Evolutionary conservation across 1,284 basidiomycete species (phyloP), one percentile per base, ranked within the genome.

Genomic region (Tetrapyrgos nigripes): DNA sequence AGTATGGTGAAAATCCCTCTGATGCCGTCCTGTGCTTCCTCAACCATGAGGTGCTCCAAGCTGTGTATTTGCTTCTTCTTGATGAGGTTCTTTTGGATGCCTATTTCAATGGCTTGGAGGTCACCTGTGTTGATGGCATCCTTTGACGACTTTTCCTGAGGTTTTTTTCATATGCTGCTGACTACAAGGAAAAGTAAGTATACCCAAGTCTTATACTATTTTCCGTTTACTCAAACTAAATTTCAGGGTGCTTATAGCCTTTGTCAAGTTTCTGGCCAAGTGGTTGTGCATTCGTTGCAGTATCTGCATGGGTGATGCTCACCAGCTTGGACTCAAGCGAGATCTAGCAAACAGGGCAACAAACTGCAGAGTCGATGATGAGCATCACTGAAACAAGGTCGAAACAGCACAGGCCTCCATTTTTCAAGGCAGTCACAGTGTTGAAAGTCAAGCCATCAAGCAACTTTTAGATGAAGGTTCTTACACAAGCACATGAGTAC

Each of bases 181-280:
- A 76, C 57, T 76, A 76, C 49, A 73, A 70, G 1, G 74, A 77
- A 40, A 76, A 75, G 75, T 75, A 53, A n/a, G 65, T 65, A 3
- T 13, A 50, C 50, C n/a, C n/a, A n/a, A n/a, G n/a, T n/a, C n/a
- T n/a, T n/a, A n/a, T n/a, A n/a, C n/a, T n/a, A n/a, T n/a, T n/a
- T n/a, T 53, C 46, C 26, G 28, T 24, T 40, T 10, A 49, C 26
- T 17, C 3, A 5, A 10, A 28, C n/a, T 28, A 76, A 72, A 49
- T 47, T 76, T 6, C 55, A 72, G 0, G 62, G 62, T 6, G 67
- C 65, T 13, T 68, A 70, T n/a, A 66, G 66, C 9, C 9, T 50
- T 31, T 45, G 44, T 50, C 47, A 57, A 57, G 33, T 57, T 24
- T 28, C 49, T 57, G 21, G 47, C 48, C 31, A 40, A 23, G 31